Evolutionary conservation across 2,329 filamentous ascomycete genomes (phyloP), one percentile per base, ranked within the genome.

Genomic region (Phyllosticta paracitricarpa): DNA sequence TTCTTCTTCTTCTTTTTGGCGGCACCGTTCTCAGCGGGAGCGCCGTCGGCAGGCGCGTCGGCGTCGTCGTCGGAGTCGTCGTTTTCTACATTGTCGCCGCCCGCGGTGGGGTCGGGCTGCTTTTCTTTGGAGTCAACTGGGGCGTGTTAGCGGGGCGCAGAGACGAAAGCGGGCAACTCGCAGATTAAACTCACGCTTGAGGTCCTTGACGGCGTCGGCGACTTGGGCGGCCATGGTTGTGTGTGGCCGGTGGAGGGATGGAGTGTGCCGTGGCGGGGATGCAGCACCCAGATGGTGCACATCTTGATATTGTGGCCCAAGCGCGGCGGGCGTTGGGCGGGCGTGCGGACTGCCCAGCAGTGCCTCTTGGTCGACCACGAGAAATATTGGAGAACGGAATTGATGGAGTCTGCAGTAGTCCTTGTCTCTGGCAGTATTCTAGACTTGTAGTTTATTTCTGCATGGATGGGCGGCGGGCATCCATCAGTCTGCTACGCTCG

Each of bases 1-100:
- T 84, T 87, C 80, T 86, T 89, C 81, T 90, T 91, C 81, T 92
- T 93, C 78, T 91, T 91, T 78, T 91, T 91, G 76, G 89, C 89
- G 58, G 40, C 40, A n/a, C 40, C 40, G 7, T 48, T 48, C 1
- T 48, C 40, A 7, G 40, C 59, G 19, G 56, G 51, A 54, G 72
- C 76, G 70, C 66, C 67, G 30, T 69, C 71, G 17, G 66, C 67
- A n/a, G 75, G 78, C 74, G 67, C 69, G 57, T 78, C 79, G 52
- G 79, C 79, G 61, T 79, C 79, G 62, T 83, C 81, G 57, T 83
- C 81, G 24, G 80, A 82, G 63, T 82, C 80, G 60, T 78, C 78
- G 65, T 53, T 58, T 22, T 82, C 81, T 62, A 73, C 76, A 63
- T 81, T 54, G 33, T 56, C 54, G 55, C 25, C 65, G 26, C 19